Evolutionary conservation across 2,329 filamentous ascomycete species (phyloP), one percentile per base, ranked within the genome.

Genomic region (Teratosphaeria viscida): DNA sequence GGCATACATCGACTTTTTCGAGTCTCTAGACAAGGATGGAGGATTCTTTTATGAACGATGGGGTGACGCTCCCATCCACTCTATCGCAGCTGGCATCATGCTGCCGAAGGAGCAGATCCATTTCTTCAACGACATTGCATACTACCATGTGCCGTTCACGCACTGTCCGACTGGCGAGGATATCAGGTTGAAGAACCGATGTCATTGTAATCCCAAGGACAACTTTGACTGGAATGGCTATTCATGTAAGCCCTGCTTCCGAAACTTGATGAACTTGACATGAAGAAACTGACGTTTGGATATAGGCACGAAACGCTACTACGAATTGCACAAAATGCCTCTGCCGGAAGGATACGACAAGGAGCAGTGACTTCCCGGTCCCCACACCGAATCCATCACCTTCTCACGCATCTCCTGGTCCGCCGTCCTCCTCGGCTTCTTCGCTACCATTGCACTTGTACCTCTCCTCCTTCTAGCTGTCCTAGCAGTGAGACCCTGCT

Each of bases 141-240:
- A 99, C 77, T 96, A 91, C 76, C 94, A 99, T 73, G 89, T 96
- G 27, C 94, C 94, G 26, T 99, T 99, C 74, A 97, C 92, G 4
- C 94, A 99, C 76, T 99, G 94, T 76, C 94, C 94, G 2, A 96
- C 91, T 0, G 89, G 88, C 58, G 90, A 97, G 76, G 82, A 96
- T 77, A 85, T 83, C 58, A 85, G 92, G 65, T 75, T 92, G 59
- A 87, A 96, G 66, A 84, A 92, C 66, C 92, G 89, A 73, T 99
- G 94, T 76, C 88, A 92, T 75, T 99, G 94, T 78, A 91, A 99
- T 71, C 92, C 94, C 7, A 86, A 87, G 70, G 89, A 97, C 61
- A 99, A 99, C 79, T 99, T 99, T 80, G 94, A 99, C 77, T 99
- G 95, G 95, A 96, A 96, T 76, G 89, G 89, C 57, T 97, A 96